A percentile compares a stretch with the other conserved stretches of the same genome.
Conservation (phyloP, 108 stramenopile genomes). For the Fistulifera pelliculosa region DNA sequence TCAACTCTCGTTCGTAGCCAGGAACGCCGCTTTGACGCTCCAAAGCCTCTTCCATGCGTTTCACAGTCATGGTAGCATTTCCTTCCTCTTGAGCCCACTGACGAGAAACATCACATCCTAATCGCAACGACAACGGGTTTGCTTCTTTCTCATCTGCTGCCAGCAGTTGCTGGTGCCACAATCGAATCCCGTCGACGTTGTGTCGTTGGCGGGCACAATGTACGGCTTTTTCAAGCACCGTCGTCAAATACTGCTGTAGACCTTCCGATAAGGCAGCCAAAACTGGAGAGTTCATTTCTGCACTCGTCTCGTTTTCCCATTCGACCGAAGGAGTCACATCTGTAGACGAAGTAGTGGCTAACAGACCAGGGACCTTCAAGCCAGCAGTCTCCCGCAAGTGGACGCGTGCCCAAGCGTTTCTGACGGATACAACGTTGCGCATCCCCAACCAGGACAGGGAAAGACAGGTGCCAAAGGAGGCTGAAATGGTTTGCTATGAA, state of each 20-base stretch:
- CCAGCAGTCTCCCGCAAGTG: constrained; percentile 45
- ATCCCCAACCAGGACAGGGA: constrained; percentile 46
- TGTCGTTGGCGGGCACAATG: constrained; percentile 63
- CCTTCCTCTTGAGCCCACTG: constrained; percentile 63
- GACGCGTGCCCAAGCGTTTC: constrained; percentile 61
- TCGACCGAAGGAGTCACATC: constrained; percentile 15
- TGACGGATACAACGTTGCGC: constrained; percentile 54
- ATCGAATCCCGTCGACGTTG: constrained; percentile 73
- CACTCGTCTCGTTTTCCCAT: constrained; percentile 68
- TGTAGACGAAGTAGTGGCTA: constrained; percentile 5
- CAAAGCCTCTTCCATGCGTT: constrained; percentile 82
- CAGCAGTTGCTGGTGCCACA: constrained; percentile 58
- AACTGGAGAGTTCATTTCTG: constrained; percentile 48
- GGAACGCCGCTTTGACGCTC: constrained; percentile 37
- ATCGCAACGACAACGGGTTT: constrained; percentile 49
- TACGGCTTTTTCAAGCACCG: constrained; percentile 54
- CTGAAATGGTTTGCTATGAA: constrained; percentile 23
- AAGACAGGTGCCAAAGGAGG: constrained; percentile 6
- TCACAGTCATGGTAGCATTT: constrained; percentile 70
- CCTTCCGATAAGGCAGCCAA: constrained; percentile 67
- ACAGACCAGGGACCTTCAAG: no score
- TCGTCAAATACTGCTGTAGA: constrained; percentile 53
- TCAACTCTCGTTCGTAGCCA: constrained; percentile 14
- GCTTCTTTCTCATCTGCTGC: constrained; percentile 4
- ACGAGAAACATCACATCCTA: constrained; percentile 73